Base-by-base conservation (phyloP, 2,329 filamentous ascomycete genomes). In the Fusarium austroafricanum region DNA sequence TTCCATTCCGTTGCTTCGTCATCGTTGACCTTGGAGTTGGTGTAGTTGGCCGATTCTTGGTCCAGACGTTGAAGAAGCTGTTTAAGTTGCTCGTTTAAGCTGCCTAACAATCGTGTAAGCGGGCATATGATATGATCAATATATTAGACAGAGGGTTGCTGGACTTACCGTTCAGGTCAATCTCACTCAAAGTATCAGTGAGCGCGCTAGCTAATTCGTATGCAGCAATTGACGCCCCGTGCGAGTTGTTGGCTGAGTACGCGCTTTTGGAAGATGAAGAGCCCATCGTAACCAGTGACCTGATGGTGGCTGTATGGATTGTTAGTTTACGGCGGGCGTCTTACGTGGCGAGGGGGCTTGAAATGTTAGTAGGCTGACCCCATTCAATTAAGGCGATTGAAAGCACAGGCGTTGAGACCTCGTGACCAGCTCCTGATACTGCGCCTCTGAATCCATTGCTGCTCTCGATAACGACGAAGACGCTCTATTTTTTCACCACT, bases 41-140 rank as follows among this genome's bases (percentile, higher is more conserved):
- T 53, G 17, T 73, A 73, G 15, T 61, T 61, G 37, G 71, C 70
- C 8, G 64, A 62, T 23, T 72, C 64, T 17, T 61, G 56, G n/a
- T 73, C 71, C n/a, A 73, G 43, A n/a, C 55, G 66, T 33, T 65
- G 57, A 29, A 73, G 46, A 20, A 73, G 21, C 38, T 67, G 49
- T 11, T 49, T 55, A 26, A 73, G 51, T 35, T 66, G 61, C 15
- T 46, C 45, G 17, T 39, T 57, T 26, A 70, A 20, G 43, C 49
- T 61, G 9, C 61, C 71, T 71, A 29, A 2, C 12, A 20, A 17
- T 10, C 5, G 17, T 9, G 10, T 10, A 12, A 44, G 3, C 38
- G 4, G 37, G 6, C 14, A n/a, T 14, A n/a, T 7, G 2, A n/a
- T 14, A n/a, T 7, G 2, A 8, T 15, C 18, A 2, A 6, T 5